Evolutionary conservation across 2,329 filamentous ascomycete species (phyloP).

Genomic region (Botrytis tulipae): DNA sequence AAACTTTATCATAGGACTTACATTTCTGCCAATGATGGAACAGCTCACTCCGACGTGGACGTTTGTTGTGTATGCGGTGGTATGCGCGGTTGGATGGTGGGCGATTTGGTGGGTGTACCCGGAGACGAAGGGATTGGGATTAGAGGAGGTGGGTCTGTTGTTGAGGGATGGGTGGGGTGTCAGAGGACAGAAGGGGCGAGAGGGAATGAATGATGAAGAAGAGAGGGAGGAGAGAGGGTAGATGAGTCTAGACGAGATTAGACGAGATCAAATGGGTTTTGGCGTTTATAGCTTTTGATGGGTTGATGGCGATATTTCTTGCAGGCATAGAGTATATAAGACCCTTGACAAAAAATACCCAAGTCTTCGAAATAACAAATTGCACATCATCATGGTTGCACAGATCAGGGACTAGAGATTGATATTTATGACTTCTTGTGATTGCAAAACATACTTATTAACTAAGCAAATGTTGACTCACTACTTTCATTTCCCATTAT

Average conservation of each 20-base stretch:
- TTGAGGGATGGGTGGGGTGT: conserved; percentile 74
- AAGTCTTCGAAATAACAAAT: no score
- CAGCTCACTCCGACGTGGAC: conserved; percentile 69
- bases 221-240: neutral
- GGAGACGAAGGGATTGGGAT: conserved; percentile 75
- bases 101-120: conserved; percentile 76
- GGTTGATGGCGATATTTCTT: neutral
- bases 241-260: neutral
- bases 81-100: conserved; percentile 69
- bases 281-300: neutral
- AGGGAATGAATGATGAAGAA: neutral
- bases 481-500: neutral
- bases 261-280: neutral
- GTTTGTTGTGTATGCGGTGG: conserved; percentile 72
- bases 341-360: neutral
- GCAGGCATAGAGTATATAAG: neutral
- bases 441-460: neutral
- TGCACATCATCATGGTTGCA: neutral
- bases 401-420: neutral
- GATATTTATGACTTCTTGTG: neutral
- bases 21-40: conserved; percentile 86
- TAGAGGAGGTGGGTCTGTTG: conserved; percentile 76
- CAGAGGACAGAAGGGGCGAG: conserved; percentile 46
- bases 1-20: conserved; percentile 83
- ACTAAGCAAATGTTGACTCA: neutral